Conservation (phyloP, 352 stramenopile genomes). For the Pythium angustatum region DNA sequence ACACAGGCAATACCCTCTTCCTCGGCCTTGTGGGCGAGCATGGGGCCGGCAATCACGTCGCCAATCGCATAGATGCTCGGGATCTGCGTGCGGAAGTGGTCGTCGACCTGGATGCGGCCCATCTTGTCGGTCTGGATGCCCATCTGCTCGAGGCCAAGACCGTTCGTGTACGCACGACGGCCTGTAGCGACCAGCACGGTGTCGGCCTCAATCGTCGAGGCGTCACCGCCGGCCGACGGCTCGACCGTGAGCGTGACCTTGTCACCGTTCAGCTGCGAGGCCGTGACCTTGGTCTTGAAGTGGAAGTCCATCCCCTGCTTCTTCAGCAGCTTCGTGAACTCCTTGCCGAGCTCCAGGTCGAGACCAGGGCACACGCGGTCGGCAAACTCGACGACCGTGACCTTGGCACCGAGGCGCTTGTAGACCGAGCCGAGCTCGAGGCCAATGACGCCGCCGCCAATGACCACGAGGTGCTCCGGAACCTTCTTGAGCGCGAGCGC, state of each 20-base stretch:
- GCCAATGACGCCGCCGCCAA: conserved; percentile 98
- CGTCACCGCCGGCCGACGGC: conserved; percentile 61
- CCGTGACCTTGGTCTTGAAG: conserved; percentile 96
- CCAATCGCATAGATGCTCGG: conserved; percentile 96
- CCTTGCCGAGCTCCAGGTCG: conserved; percentile 95
- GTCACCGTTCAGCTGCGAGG: conserved; percentile 89
- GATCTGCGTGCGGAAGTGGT: conserved; percentile 96
- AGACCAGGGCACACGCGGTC: conserved; percentile 93
- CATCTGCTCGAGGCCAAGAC: conserved; percentile 96
- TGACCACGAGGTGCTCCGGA: conserved; percentile 95
- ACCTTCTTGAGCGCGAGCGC: conserved; percentile 93
- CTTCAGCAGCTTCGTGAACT: conserved; percentile 97
- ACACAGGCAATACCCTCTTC: conserved; percentile 98
- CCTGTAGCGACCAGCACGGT: conserved; percentile 87
- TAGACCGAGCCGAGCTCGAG: conserved; percentile 99
- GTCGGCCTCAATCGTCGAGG: conserved; percentile 70
- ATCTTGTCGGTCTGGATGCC: conserved; percentile 97
- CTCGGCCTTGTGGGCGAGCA: conserved; percentile 99
- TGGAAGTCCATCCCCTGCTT: conserved; percentile 99
- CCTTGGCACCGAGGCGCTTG: conserved; percentile 92
- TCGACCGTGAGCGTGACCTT: conserved; percentile 97
- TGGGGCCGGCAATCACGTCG: conserved; percentile 97
- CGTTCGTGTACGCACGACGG: conserved; percentile 94
- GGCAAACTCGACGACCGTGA: conserved; percentile 99
- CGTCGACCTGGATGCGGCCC: conserved; percentile 96